Base-by-base conservation (phyloP, 2,329 filamentous ascomycete genomes). In the Aspergillus tubingensis region DNA sequence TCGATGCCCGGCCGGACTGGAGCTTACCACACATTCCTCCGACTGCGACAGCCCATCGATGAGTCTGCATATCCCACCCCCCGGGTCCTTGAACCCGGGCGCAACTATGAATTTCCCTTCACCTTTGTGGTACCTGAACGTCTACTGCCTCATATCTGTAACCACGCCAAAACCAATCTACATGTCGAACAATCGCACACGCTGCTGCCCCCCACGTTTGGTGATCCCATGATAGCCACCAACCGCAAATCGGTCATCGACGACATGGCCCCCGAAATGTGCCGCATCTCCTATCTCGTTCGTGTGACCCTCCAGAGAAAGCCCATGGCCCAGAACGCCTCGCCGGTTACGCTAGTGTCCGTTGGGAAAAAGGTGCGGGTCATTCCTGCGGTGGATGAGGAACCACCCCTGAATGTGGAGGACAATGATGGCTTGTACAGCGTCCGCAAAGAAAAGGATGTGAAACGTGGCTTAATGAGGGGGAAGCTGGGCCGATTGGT, bases 181-280 rank as follows among this genome's bases (percentile, higher is more conserved):
- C 79, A 83, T 39, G 76, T 89, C 56, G 79, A 81, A 57, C 77
- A 82, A 21, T 81, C 80, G 1, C 87, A 90, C 70, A 76, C 85
- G 2, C 76, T 82, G 65, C 78, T 88, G 0, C 87, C 87, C 1
- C 87, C 87, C 3, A 86, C 82, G 25, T 75, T 89, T 19, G 87
- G 87, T 11, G 86, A 88, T 59, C 76, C 81, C 8, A 81, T 82
- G 67, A 72, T 83, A n/a, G 77, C 80, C 49, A 79, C 79, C 23
- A 78, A 81, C 62, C 82, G 82, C 8, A 79, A 77, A 38, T 74
- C 74, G 2, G 70, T 85, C 17, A 76, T 85, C 43, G 86, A 89
- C 68, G 87, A 89, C 65, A 77, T 88, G 69, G 78, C 84, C 2
- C 87, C 87, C 0, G 81, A 86, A 8, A 88, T 89, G 86, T 78